Evolutionary conservation across 305 asterid species (phyloP).

Genomic region (Rubia tinctorum): DNA sequence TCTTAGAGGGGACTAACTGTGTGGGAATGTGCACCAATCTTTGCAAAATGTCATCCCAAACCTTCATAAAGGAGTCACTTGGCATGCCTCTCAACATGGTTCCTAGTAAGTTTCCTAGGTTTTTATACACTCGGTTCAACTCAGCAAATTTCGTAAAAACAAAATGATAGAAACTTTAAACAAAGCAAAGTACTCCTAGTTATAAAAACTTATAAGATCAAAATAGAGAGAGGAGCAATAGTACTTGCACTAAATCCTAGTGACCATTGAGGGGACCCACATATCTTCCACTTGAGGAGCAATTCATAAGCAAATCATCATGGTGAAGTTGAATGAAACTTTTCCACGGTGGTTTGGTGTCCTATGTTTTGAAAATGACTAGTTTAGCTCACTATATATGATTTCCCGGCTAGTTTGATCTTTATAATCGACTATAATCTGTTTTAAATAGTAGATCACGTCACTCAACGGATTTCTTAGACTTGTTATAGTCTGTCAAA

Average conservation of each 20-base stretch:
- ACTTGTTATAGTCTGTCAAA: too few species aligned
- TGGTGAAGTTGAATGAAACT: conserved; percentile 25
- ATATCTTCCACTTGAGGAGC: conserved; percentile 28
- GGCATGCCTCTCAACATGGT: conserved; percentile 83
- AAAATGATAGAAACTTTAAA: conserved; percentile 1
- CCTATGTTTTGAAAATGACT: neutral
- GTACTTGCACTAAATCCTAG: conserved; percentile 39
- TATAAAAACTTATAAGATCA: conserved; percentile 5
- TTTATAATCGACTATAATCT: too few species aligned
- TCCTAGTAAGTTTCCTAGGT: conserved; percentile 58
- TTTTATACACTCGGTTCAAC: neutral
- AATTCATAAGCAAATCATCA: conserved; percentile 23
- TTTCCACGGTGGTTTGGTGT: neutral
- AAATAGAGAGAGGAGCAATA: conserved; percentile 17
- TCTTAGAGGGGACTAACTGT: conserved; percentile 89
- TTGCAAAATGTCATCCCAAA: conserved; percentile 91
- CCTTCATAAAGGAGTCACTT: conserved; percentile 69
- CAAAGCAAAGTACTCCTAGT: neutral
- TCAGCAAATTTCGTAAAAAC: too few species aligned
- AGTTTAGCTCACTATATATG: too few species aligned
- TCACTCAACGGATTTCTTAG: too few species aligned
- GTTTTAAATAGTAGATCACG: too few species aligned
- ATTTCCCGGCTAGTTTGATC: too few species aligned
- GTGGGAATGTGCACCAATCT: conserved; percentile 95
- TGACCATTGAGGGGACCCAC: conserved; percentile 30